Conservation (phyloP, 176 grass and related monocot species). For the Zizania latifolia region DNA sequence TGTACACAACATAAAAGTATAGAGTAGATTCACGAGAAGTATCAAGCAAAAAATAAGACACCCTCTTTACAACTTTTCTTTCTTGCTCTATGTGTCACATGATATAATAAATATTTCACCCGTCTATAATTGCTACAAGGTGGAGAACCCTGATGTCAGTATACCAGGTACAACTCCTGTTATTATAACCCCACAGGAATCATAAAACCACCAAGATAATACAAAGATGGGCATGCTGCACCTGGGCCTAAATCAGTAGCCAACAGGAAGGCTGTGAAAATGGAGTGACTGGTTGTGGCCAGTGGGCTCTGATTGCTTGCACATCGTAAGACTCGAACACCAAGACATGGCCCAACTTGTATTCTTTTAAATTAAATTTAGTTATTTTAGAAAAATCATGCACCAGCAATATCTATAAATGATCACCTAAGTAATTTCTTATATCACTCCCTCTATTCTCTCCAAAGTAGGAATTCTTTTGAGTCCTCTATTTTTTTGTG, state of each 20-base stretch:
- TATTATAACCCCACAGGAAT: no score
- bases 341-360: no score
- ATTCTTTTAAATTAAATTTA: no score
- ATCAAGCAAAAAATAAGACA: not conserved
- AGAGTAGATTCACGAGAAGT: not conserved
- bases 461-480: no score
- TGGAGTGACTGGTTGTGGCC: fast-evolving
- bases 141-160: not conserved
- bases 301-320: not conserved
- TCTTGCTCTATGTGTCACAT: not conserved
- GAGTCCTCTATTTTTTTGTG: no score
- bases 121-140: not conserved
- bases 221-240: not conserved
- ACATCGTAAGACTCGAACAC: no score
- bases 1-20: not conserved
- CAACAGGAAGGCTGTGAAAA: not conserved
- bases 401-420: no score
- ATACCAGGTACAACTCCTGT: no score
- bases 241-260: not conserved
- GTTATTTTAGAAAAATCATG: no score
- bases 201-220: not conserved
- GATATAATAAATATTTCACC: not conserved
- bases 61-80: not conserved
- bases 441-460: no score
- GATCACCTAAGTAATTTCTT: no score